Evolutionary conservation across 768 basidiomycete genomes (phyloP).

Genomic region (Aureoboletus auriporus): DNA sequence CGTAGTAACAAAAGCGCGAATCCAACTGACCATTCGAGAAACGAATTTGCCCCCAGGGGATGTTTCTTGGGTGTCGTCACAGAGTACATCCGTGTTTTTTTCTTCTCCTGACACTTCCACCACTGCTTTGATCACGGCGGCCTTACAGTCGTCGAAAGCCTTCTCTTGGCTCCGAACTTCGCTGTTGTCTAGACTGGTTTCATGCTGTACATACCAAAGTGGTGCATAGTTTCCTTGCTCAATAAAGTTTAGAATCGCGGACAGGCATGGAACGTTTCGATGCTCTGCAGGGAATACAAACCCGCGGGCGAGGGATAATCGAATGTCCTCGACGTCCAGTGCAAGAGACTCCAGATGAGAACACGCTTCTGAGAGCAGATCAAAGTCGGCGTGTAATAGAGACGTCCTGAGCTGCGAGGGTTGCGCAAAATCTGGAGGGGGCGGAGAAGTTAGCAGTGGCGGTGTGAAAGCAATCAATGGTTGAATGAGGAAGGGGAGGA

Average conservation of each 20-base stretch:
- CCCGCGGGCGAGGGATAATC: slow-evolving; percentile 66
- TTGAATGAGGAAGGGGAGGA: slow-evolving; percentile 58
- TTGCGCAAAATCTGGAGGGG: slow-evolving; percentile 36
- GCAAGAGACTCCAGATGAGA: slow-evolving; percentile 73
- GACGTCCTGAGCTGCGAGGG: slow-evolving; percentile 39
- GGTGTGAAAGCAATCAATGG: slow-evolving; percentile 60
- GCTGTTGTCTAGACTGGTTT: slow-evolving; percentile 30
- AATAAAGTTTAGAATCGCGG: slow-evolving; percentile 66
- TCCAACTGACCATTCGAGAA: slow-evolving; percentile 70
- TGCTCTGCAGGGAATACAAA: slow-evolving; percentile 56
- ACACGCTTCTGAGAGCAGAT: slow-evolving; percentile 69
- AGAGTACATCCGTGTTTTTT: slow-evolving; percentile 72
- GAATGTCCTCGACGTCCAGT: slow-evolving; percentile 74
- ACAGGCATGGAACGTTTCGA: slow-evolving; percentile 53
- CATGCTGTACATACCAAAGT: slow-evolving; percentile 50
- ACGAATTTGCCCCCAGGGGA: slow-evolving; percentile 71
- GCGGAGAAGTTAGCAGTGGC: slow-evolving; percentile 39
- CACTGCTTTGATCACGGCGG: slow-evolving; percentile 78
- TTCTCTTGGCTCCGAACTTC: slow-evolving; percentile 64
- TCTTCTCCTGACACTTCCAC: slow-evolving; percentile 85
- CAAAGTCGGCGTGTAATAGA: slow-evolving; percentile 64
- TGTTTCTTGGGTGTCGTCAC: slow-evolving; percentile 56
- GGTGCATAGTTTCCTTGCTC: slow-evolving; percentile 67
- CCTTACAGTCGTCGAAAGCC: slow-evolving; percentile 78
- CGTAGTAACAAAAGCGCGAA: slow-evolving; percentile 51